These are phyloP conservation scores for Ruellia speciosa DNA, from an alignment of 305 asterid species.

Conservation along the genomic window DNA sequence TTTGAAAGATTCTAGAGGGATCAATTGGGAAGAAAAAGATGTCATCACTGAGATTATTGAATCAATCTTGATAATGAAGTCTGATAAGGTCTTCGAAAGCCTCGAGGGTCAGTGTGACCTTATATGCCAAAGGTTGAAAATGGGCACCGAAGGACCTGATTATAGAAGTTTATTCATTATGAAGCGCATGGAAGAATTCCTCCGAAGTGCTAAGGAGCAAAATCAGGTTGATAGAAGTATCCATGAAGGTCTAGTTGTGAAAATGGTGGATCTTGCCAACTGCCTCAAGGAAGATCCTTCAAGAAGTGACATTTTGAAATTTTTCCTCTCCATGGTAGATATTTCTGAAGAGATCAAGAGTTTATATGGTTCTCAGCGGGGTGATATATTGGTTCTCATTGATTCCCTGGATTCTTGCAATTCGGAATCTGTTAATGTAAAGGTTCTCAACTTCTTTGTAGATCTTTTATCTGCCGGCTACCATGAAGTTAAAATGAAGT, in stretches of 20 bases:
- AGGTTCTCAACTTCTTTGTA: constrained; percentile 74
- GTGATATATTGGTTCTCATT: constrained; percentile 68
- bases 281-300: constrained; percentile 57
- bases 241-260: constrained; percentile 53
- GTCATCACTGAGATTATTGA: constrained; percentile 55
- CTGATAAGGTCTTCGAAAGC: constrained; percentile 68
- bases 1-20: constrained; percentile 42
- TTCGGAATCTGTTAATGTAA: constrained; percentile 67
- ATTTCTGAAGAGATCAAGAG: constrained; percentile 39
- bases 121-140: constrained; percentile 53
- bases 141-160: constrained; percentile 58
- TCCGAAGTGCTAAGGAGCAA: constrained; percentile 35
- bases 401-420: constrained; percentile 64
- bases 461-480: constrained; percentile 64
- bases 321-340: constrained; percentile 54
- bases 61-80: constrained; percentile 58
- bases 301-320: constrained; percentile 36
- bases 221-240: constrained; percentile 50
- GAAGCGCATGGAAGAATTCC: constrained; percentile 77
- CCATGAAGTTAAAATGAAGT: constrained; percentile 48
- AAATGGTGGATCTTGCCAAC: constrained; percentile 57
- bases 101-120: constrained; percentile 59
- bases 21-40: constrained; percentile 42
- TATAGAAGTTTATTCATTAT: constrained; percentile 53
- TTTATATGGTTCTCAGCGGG: constrained; percentile 49